A percentile compares a stretch with the other conserved stretches of the same genome.
Evolutionary conservation across 2,329 filamentous ascomycete genomes (phyloP).

Genomic region (Sporothrix pseudoabietina): DNA sequence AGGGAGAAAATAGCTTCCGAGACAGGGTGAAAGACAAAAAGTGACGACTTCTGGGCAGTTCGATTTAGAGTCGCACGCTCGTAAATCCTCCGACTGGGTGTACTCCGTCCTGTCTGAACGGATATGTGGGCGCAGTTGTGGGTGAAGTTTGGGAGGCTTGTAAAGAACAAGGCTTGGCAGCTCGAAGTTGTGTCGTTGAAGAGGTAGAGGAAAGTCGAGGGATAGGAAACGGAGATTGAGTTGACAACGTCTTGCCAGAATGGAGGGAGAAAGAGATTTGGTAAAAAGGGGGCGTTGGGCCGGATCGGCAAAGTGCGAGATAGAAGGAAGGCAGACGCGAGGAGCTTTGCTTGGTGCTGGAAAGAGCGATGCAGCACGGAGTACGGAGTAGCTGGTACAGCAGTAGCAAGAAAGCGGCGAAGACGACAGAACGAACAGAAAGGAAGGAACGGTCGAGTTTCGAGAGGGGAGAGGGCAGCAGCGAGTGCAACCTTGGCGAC

Average conservation of each 20-base stretch:
- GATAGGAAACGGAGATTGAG: neutral
- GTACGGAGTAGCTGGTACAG: neutral
- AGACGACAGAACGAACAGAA: neutral
- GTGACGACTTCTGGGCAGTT: neutral
- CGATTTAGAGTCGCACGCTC: neutral
- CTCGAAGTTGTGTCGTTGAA: neutral
- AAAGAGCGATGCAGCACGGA: neutral
- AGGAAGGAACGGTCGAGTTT: neutral
- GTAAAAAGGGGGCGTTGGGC: neutral
- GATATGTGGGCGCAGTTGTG: neutral
- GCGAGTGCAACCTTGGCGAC: conserved; percentile 8
- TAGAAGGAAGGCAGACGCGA: neutral
- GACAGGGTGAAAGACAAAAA: neutral
- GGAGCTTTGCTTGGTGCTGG: neutral
- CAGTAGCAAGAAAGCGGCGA: neutral
- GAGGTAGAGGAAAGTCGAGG: neutral
- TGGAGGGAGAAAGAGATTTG: neutral
- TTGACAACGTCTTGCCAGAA: neutral
- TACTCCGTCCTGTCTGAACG: neutral
- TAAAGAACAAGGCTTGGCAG: neutral
- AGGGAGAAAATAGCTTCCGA: neutral
- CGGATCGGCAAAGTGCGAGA: neutral
- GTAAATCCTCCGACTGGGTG: neutral
- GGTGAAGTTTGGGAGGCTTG: neutral
- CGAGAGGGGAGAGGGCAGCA: neutral